phyloP scores from a whole-genome alignment of 306 rosid genomes.

The Cicer cuneatum region DNA sequence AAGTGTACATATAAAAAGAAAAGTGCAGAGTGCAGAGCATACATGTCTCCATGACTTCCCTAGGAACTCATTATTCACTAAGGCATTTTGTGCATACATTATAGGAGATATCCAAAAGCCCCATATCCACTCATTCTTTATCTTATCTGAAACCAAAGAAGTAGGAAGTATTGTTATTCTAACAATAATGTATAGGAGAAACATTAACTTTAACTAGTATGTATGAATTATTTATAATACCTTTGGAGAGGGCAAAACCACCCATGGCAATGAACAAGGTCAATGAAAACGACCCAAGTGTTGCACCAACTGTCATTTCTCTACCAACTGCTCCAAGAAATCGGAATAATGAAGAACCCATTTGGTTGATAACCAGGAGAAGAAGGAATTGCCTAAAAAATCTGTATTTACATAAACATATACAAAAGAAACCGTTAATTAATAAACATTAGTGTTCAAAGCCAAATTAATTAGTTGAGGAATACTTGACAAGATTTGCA shows the following conservation, averaged over 20 bases:
- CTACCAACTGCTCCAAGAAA: constrained; percentile 59
- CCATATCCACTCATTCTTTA: constrained; percentile 55
- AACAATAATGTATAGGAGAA: constrained; percentile 15
- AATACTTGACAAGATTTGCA: not conserved
- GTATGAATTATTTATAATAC: constrained; percentile 39
- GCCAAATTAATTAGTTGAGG: not conserved
- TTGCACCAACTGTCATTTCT: constrained; percentile 50
- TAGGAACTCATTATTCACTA: constrained; percentile 51
- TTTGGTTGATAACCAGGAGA: constrained; percentile 52
- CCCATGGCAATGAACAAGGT: constrained; percentile 50
- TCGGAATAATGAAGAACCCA: constrained; percentile 57
- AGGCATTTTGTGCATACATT: constrained; percentile 55
- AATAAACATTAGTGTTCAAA: not conserved
- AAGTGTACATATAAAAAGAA: constrained; percentile 3
- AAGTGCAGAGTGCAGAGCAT: not conserved
- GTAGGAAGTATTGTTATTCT: not conserved
- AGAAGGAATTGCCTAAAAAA: constrained; percentile 57
- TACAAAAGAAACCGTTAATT: not conserved
- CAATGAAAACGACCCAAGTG: constrained; percentile 49
- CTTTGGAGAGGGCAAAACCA: constrained; percentile 62
- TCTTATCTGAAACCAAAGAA: constrained; percentile 32
- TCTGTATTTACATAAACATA: constrained; percentile 42
- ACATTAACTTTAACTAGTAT: not conserved
- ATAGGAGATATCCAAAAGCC: constrained; percentile 54
- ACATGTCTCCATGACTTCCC: constrained; percentile 54